Base-by-base conservation (phyloP, 257 asterid genomes). In the Galeopsis tetrahit region DNA sequence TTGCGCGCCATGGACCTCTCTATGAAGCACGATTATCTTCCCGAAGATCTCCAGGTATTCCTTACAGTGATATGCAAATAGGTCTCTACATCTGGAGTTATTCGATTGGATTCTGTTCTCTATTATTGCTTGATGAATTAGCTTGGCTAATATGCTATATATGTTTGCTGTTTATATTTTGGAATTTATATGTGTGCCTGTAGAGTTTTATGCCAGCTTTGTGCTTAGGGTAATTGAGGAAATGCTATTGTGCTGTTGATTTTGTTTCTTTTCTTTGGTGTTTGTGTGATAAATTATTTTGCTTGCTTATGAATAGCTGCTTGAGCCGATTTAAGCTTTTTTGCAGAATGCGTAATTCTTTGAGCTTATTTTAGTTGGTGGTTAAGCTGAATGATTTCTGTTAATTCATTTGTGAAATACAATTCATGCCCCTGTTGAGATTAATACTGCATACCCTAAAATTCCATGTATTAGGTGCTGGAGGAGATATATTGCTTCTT, bases 1-100 rank as follows among this genome's bases (percentile, higher is more conserved):
- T 77, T 79, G 85, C 97, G 97, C 44, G 97, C 99, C 71, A 52
- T 94, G 87, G 97, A 94, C 82, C 96, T 94, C 65, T 94, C 99
- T 42, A 46, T 94, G 98, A 94, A 94, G 87, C 99, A 94, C 69
- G 83, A 84, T 38, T 85, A 88, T 73, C 95, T 94, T 68, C 86
- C 97, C 0, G 85, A 83, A 36, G 87, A 94, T 36, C 87, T 91
- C 46, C 95, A 85, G 99, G 97, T 91, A 75, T 36, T 36, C 48
- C 3, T 56, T 48, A 28, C 69, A 17, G 7, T 32, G 42, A 28
- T 44, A 28, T 35, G 63, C 35, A 6, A 10, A 28, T n/a, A 4
- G 28, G 11, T 73, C 36, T 63, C 31, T 70, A 56, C 59, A 31
- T 58, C 44, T 43, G 10, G 33, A 21, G 60, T 39, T 70, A 52